A percentile compares a stretch with the other conserved stretches of the same genome.
These are phyloP conservation scores for Leccinum uliginosum DNA, from an alignment of 768 basidiomycete species.

Conservation along the genomic window DNA sequence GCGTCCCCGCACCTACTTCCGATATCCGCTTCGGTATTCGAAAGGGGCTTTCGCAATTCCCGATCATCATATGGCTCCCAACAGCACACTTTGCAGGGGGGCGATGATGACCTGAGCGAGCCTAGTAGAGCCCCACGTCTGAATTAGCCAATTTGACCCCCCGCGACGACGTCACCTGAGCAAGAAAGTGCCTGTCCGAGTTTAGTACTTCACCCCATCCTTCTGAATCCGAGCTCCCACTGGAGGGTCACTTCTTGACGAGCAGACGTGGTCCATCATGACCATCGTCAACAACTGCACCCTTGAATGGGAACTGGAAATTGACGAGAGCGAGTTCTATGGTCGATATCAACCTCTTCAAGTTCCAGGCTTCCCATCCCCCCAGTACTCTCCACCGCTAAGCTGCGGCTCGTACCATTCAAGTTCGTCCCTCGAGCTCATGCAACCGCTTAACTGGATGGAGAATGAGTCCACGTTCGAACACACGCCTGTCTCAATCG, in stretches of 20 bases:
- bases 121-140: no score
- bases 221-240: no score
- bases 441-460: slow-evolving; percentile 14
- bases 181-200: no score
- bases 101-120: no score
- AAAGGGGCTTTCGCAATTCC: no score
- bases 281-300: slow-evolving; percentile 17
- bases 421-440: slow-evolving; percentile 21
- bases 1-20: no score
- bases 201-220: no score
- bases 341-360: slow-evolving; percentile 25
- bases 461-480: slow-evolving; percentile 20
- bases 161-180: no score
- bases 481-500: slow-evolving; percentile 12
- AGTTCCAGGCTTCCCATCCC: slow-evolving; percentile 13
- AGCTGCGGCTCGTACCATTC: slow-evolving; percentile 21
- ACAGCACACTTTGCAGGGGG: no score
- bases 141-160: no score
- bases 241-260: neutral
- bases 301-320: slow-evolving; percentile 4
- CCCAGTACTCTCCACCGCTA: slow-evolving; percentile 11
- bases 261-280: slow-evolving; percentile 6
- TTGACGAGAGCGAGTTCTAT: slow-evolving; percentile 15
- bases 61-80: no score
- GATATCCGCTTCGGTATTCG: no score